phyloP scores from a whole-genome alignment of 2,329 filamentous ascomycete genomes.

The Colletotrichum tropicale region DNA sequence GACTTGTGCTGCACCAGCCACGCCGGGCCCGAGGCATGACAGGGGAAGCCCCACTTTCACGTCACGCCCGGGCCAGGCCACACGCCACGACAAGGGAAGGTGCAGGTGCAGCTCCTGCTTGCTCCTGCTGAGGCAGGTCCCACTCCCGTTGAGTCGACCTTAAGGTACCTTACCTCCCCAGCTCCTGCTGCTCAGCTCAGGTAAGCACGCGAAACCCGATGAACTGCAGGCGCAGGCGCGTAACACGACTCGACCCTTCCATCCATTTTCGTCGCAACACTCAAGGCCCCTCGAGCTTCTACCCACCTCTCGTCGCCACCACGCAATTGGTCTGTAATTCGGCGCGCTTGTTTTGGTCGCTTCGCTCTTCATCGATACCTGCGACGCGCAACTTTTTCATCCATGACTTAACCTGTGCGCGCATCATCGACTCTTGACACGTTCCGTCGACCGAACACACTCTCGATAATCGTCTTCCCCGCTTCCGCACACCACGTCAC shows the following conservation, averaged over 20 bases:
- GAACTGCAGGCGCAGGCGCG: constrained; percentile 19
- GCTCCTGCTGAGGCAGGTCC: background rate
- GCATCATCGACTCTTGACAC: constrained; percentile 9
- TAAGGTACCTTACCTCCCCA: background rate
- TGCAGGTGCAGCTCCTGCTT: background rate
- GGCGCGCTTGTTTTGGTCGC: background rate
- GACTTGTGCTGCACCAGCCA: constrained; percentile 8
- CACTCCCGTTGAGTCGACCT: background rate
- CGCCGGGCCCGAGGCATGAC: background rate
- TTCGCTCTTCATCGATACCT: background rate
- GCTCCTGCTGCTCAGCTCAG: constrained; percentile 17
- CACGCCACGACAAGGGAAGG: constrained; percentile 12
- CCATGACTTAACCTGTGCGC: constrained; percentile 15
- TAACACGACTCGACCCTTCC: constrained; percentile 17
- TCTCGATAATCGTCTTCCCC: constrained; percentile 16
- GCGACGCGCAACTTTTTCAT: background rate
- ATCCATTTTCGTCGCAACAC: constrained; percentile 21
- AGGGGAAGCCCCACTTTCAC: background rate
- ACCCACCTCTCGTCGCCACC: constrained; percentile 1
- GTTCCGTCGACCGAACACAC: constrained; percentile 9
- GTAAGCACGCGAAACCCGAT: constrained; percentile 22
- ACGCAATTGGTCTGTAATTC: constrained; percentile 5
- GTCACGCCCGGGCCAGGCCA: background rate
- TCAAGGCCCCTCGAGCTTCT: background rate
- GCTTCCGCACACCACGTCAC: constrained; percentile 16